phyloP scores from a whole-genome alignment of 176 grass and related monocot genomes.

The Rhynchospora pubera region DNA sequence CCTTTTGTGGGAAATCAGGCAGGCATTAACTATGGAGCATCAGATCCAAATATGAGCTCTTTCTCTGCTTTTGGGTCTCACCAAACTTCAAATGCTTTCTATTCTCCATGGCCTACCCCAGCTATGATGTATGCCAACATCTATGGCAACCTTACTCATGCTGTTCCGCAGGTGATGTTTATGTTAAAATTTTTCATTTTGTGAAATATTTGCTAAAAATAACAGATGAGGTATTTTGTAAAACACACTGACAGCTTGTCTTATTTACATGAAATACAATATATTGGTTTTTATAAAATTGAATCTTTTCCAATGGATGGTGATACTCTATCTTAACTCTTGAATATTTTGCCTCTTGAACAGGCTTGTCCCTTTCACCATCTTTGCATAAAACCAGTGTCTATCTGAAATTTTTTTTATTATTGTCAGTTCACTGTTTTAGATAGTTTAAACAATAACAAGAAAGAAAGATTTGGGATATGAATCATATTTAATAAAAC shows the following conservation, averaged over 20 bases:
- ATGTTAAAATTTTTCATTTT: background rate
- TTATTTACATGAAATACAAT: background rate
- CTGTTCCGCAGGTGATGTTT: constrained; percentile 57
- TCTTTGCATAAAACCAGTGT: background rate
- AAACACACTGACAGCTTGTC: background rate
- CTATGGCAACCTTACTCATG: constrained; percentile 61
- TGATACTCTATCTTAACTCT: background rate
- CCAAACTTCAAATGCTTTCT: constrained; percentile 43
- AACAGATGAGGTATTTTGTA: background rate
- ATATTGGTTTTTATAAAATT: background rate
- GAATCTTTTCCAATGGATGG: background rate
- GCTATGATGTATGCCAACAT: constrained; percentile 83
- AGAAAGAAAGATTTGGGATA: background rate
- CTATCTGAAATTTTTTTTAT: background rate
- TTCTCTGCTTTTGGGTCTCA: constrained; percentile 26
- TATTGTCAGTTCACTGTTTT: background rate
- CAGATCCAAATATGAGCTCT: constrained; percentile 45
- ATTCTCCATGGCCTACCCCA: constrained; percentile 64
- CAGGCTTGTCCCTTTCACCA: background rate
- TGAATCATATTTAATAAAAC: background rate
- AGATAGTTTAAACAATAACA: no score
- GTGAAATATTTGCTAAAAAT: background rate
- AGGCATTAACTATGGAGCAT: constrained; percentile 43
- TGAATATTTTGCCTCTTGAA: no score
- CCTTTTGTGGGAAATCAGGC: constrained; percentile 67